A percentile compares a stretch with the other conserved stretches of the same genome.
Conservation (phyloP, 1,284 basidiomycete genomes). For the Xanthoconium separans region DNA sequence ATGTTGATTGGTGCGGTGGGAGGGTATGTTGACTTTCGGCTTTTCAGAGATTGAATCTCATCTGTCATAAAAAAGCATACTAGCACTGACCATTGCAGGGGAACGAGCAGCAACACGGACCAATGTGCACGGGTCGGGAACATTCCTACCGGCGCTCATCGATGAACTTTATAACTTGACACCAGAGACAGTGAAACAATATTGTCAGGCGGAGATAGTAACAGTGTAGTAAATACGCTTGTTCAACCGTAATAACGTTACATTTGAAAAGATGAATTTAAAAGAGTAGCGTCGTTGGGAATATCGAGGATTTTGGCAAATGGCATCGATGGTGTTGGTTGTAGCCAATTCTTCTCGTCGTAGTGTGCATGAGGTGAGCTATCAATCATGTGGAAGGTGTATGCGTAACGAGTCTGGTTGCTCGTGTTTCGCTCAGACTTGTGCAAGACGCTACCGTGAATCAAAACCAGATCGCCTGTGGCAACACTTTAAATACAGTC, state of each 20-base stretch:
- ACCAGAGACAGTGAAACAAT: conserved; percentile 48
- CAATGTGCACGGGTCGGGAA: conserved; percentile 81
- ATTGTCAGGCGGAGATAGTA: conserved; percentile 51
- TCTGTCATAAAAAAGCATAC: conserved; percentile 49
- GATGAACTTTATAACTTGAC: conserved; percentile 75
- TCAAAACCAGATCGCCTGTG: conserved; percentile 81
- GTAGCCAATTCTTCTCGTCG: conserved; percentile 86
- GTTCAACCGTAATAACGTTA: not conserved
- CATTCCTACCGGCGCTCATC: conserved; percentile 85
- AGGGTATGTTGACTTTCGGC: conserved; percentile 50
- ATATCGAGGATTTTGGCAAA: conserved; percentile 69
- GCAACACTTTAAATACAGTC: not conserved
- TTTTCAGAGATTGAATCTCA: conserved; percentile 5
- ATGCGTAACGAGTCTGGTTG: conserved; percentile 78
- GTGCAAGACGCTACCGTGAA: conserved; percentile 88
- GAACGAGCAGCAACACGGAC: conserved; percentile 72
- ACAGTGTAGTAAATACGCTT: not conserved
- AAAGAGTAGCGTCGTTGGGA: conserved; percentile 16
- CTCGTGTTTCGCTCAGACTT: conserved; percentile 82
- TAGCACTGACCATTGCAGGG: conserved; percentile 82
- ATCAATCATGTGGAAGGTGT: conserved; percentile 94
- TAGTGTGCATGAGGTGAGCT: conserved; percentile 62
- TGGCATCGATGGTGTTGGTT: conserved; percentile 79
- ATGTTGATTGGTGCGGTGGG: conserved; percentile 74
- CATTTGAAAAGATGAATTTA: not conserved